phyloP scores from a whole-genome alignment of 495 filamentous ascomycete species.

The Aspergillus leporis region DNA sequence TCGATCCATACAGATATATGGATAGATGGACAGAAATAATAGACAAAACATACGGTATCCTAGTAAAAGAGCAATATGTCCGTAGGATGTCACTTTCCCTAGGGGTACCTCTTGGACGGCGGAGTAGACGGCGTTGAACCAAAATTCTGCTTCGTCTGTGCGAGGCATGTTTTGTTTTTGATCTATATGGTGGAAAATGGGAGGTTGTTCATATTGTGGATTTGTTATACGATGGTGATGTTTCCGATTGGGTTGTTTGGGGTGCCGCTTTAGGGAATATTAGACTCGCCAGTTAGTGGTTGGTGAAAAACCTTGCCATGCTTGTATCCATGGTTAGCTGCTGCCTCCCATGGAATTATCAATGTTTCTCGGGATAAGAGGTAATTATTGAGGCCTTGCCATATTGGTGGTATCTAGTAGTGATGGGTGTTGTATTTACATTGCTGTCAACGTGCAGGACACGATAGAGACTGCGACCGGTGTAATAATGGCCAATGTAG shows the following conservation, averaged over 20 bases:
- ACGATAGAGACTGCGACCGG: too few relatives aligned
- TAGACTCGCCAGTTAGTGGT: too few relatives aligned
- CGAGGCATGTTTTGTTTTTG: constrained; percentile 56
- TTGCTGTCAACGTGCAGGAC: too few relatives aligned
- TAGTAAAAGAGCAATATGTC: constrained; percentile 79
- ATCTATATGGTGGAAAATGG: neutral
- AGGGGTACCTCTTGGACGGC: constrained; percentile 81
- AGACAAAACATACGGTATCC: constrained; percentile 67
- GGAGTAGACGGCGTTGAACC: constrained; percentile 79
- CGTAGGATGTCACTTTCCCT: constrained; percentile 85
- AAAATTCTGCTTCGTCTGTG: constrained; percentile 80
- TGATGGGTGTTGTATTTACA: too few relatives aligned
- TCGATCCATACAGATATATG: neutral
- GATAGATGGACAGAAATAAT: neutral
- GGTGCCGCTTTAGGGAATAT: neutral
- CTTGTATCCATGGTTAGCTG: too few relatives aligned
- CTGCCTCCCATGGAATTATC: too few relatives aligned
- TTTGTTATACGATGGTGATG: neutral
- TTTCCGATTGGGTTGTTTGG: neutral
- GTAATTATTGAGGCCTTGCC: too few relatives aligned
- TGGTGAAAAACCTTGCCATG: too few relatives aligned
- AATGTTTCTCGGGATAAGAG: too few relatives aligned
- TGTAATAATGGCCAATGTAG: too few relatives aligned
- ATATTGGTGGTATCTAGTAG: too few relatives aligned
- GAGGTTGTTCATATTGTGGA: neutral